Conservation (phyloP, 2,329 filamentous ascomycete genomes). For the Cadophora sp. region DNA sequence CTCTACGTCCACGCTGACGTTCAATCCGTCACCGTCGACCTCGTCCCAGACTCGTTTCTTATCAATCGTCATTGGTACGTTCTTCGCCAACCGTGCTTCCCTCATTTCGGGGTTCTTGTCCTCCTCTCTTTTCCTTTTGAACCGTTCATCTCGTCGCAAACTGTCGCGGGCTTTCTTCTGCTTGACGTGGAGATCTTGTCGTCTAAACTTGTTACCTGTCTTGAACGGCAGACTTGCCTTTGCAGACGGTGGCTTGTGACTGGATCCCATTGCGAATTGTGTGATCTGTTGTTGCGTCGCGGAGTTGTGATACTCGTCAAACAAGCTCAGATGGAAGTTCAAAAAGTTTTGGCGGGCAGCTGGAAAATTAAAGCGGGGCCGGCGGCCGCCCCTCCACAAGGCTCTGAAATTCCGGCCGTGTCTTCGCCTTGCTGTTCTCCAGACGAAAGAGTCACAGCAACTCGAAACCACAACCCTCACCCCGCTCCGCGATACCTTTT, state of each 20-base stretch:
- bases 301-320: conserved; percentile 27
- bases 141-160: conserved; percentile 76
- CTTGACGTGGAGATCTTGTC: conserved; percentile 79
- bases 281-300: conserved; percentile 25
- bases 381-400: conserved; percentile 18
- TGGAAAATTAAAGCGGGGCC: conserved; percentile 24
- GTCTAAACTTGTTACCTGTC: conserved; percentile 78
- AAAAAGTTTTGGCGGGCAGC: conserved; percentile 26
- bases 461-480: conserved; percentile 22
- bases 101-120: conserved; percentile 79
- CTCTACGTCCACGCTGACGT: conserved; percentile 61
- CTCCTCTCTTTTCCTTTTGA: conserved; percentile 84
- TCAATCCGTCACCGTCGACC: conserved; percentile 65
- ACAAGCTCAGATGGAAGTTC: conserved; percentile 2
- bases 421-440: conserved; percentile 3
- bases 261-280: conserved; percentile 54
- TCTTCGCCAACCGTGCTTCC: conserved; percentile 75
- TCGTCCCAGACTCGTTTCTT: conserved; percentile 92
- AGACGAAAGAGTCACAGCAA: conserved; percentile 28
- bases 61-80: conserved; percentile 83
- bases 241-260: conserved; percentile 46
- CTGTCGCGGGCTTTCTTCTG: conserved; percentile 80
- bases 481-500: conserved; percentile 13
- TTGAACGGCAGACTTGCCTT: conserved; percentile 58
- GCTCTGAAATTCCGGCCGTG: conserved; percentile 15